Base-by-base conservation (phyloP, 176 grass and related monocot genomes). In the Carex parvula region DNA sequence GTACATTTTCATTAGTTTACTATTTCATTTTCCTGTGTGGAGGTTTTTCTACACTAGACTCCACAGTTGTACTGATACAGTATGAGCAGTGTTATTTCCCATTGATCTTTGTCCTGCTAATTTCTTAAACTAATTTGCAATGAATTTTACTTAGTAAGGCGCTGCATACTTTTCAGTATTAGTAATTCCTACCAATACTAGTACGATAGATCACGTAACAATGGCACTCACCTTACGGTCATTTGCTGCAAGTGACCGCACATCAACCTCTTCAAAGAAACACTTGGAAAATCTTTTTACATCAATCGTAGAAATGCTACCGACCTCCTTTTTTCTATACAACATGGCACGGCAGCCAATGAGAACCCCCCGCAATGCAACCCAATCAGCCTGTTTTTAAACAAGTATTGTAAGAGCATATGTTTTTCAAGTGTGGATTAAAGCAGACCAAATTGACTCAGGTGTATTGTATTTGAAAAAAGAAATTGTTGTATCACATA, bases 331-430 rank as follows among this genome's bases (percentile, higher is more conserved):
- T 86, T 92, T 91, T 75, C 95, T 94, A 16, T 55, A 82, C 91
- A 98, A 91, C 46, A 98, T 59, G 77, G 95, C 91, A 80, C 88
- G 55, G 75, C 92, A 98, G 84, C 92, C 95, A 84, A 93, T 85
- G 58, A 98, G 91, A 84, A 84, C 91, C 83, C 95, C 95, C 48
- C 66, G 86, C 53, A 98, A 50, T 70, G 89, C 90, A n/a, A 90
- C 86, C 95, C 95, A 98, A 91, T 98, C 95, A 87, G 90, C 90
- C 95, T 98, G 89, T 65, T 70, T 79, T 64, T 83, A 9, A 65
- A 70, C 58, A 85, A 85, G 1, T 58, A 93, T 79, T 56, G 35
- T 24, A 26, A 52, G 58, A 81, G 18, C 15, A 46, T 39, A 57
- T 46, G 30, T 62, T 67, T 26, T 74, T 15, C 21, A 52, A 15